phyloP scores from a whole-genome alignment of 2,329 filamentous ascomycete species.

The Fusarium equiseti region DNA sequence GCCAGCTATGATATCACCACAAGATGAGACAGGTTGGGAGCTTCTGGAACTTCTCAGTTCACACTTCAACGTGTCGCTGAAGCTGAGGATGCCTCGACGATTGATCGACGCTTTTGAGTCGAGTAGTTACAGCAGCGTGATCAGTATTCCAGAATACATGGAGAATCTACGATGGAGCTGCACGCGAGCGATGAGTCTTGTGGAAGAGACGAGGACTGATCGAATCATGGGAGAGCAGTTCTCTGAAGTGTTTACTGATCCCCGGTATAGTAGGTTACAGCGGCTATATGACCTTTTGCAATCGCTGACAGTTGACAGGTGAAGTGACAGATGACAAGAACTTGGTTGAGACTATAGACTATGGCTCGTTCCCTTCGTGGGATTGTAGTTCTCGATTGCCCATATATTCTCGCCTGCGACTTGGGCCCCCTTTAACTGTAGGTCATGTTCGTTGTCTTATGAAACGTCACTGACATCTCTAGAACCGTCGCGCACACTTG shows the following conservation, averaged over 20 bases:
- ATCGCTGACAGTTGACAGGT: conserved; percentile 49
- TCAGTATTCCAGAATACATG: conserved; percentile 61
- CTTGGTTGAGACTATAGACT: conserved; percentile 62
- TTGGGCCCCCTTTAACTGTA: conserved; percentile 66
- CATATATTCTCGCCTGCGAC: conserved; percentile 59
- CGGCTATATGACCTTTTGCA: rapidly evolving
- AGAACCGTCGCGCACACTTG: conserved; percentile 65
- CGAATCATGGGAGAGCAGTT: conserved; percentile 57
- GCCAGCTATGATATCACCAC: conserved; percentile 54
- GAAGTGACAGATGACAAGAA: conserved; percentile 56
- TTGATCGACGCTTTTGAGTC: conserved; percentile 62
- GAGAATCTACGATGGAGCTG: conserved; percentile 61
- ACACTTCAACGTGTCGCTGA: conserved; percentile 62
- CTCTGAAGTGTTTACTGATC: conserved; percentile 58
- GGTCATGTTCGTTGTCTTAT: conserved; percentile 26
- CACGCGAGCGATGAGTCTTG: conserved; percentile 63
- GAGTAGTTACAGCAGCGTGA: conserved; percentile 64
- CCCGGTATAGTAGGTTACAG: conserved; percentile 59
- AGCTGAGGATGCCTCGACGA: conserved; percentile 58
- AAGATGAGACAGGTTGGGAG: conserved; percentile 51
- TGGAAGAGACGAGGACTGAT: conserved; percentile 63
- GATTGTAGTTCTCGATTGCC: conserved; percentile 54
- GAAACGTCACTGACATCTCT: conserved; percentile 24
- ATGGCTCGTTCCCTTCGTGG: conserved; percentile 64
- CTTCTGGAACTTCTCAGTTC: conserved; percentile 58